A percentile compares a stretch with the other conserved stretches of the same genome.
Conservation (phyloP, 78 protist genomes). For the Dictyostelium firmibasis region DNA sequence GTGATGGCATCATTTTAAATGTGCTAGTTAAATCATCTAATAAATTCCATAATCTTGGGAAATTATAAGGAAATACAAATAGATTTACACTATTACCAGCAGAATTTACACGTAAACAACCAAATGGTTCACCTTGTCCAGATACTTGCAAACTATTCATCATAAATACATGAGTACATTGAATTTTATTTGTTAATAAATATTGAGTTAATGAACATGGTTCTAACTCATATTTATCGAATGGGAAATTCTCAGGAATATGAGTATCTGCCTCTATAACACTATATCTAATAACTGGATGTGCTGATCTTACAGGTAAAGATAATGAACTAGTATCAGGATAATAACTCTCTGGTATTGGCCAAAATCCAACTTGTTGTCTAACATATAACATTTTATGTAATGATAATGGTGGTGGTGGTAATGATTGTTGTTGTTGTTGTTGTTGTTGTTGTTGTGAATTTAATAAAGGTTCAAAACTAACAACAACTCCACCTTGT, state of each 20-base stretch:
- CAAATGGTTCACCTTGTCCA: conserved; percentile 78
- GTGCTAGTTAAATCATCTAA: conserved; percentile 36
- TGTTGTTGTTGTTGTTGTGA: neutral
- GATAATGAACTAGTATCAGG: conserved; percentile 15
- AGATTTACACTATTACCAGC: conserved; percentile 40
- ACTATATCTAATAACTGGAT: conserved; percentile 60
- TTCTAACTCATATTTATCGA: conserved; percentile 81
- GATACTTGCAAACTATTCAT: conserved; percentile 15
- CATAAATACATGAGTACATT: conserved; percentile 37
- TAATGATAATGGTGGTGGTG: conserved; percentile 11
- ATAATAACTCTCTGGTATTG: conserved; percentile 67
- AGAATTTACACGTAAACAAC: conserved; percentile 46
- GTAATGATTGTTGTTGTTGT: neutral
- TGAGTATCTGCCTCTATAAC: conserved; percentile 34
- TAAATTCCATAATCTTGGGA: conserved; percentile 27
- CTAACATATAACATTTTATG: conserved; percentile 62
- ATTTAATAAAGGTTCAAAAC: conserved; percentile 23
- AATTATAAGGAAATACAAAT: conserved; percentile 73
- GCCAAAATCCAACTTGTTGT: conserved; percentile 27
- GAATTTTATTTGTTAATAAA: neutral
- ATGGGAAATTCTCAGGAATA: conserved; percentile 73
- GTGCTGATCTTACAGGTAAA: conserved; percentile 29
- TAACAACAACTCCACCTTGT: conserved; percentile 16
- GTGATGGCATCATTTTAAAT: conserved; percentile 23
- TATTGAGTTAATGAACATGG: conserved; percentile 47